These are phyloP conservation scores for Colletotrichum higginsianum DNA, from an alignment of 2,329 filamentous ascomycete species.

Conservation along the genomic window DNA sequence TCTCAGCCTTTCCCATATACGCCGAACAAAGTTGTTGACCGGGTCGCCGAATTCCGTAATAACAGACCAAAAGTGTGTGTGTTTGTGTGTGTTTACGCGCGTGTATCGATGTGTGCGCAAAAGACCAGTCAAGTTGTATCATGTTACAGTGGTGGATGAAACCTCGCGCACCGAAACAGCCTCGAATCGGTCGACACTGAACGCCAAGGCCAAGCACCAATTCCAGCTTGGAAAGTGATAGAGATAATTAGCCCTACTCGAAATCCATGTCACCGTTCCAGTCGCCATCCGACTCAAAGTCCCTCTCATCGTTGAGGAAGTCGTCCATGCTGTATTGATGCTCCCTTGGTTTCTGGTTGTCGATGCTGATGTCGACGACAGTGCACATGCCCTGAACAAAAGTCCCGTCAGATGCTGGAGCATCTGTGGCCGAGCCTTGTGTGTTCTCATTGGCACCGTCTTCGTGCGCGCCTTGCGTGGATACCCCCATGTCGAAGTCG, in stretches of 20 bases:
- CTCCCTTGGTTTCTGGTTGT: constrained; percentile 82
- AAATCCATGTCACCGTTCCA: constrained; percentile 72
- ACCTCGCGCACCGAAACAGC: not conserved
- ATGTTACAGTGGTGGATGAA: not conserved
- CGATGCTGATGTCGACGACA: constrained; percentile 79
- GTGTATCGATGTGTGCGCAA: not conserved
- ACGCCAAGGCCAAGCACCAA: not conserved
- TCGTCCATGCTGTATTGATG: constrained; percentile 79
- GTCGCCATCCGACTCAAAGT: constrained; percentile 70
- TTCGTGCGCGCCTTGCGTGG: constrained; percentile 34
- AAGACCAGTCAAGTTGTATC: not conserved
- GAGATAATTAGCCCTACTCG: constrained; percentile 52
- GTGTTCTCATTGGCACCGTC: constrained; percentile 26
- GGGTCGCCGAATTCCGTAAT: not conserved
- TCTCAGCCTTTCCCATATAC: constrained; percentile 14
- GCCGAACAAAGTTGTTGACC: not conserved
- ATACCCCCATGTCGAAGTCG: constrained; percentile 31
- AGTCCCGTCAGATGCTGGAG: constrained; percentile 29
- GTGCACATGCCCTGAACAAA: constrained; percentile 79
- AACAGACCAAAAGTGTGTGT: not conserved
- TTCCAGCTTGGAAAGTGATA: not conserved
- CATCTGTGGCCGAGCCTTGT: constrained; percentile 36
- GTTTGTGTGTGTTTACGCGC: not conserved
- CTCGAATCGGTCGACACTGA: not conserved
- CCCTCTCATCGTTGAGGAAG: constrained; percentile 72